phyloP scores from a whole-genome alignment of 2,329 filamentous ascomycete species.

The Aspergillus floridensis region DNA sequence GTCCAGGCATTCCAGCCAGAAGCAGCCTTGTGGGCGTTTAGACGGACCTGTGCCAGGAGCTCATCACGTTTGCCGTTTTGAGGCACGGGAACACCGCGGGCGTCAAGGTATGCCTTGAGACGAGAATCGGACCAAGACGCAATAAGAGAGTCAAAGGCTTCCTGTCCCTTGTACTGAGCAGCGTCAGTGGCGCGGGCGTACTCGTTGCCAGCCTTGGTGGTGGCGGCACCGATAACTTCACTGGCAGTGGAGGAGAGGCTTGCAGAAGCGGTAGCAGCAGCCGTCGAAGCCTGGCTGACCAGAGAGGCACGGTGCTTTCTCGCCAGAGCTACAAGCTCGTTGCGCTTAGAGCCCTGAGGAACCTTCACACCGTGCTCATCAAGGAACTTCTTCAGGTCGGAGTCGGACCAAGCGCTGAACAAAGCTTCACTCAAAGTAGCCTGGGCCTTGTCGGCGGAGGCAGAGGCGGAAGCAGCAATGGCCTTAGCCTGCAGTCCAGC shows the following conservation, averaged over 20 bases:
- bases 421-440: slow-evolving; percentile 76
- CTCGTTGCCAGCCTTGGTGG: slow-evolving; percentile 71
- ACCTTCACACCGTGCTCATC: slow-evolving; percentile 89
- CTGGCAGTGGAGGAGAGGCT: slow-evolving; percentile 48
- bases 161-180: slow-evolving; percentile 59
- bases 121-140: slow-evolving; percentile 70
- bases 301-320: slow-evolving; percentile 78
- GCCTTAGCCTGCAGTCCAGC: slow-evolving; percentile 68
- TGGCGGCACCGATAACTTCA: slow-evolving; percentile 64
- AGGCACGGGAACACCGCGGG: slow-evolving; percentile 72
- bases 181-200: slow-evolving; percentile 73
- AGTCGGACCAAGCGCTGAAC: slow-evolving; percentile 87
- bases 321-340: slow-evolving; percentile 84
- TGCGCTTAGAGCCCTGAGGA: slow-evolving; percentile 85
- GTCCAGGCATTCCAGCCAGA: slow-evolving; percentile 71
- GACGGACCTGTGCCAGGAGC: slow-evolving; percentile 70
- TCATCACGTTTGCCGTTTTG: slow-evolving; percentile 70
- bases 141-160: slow-evolving; percentile 64
- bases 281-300: slow-evolving; percentile 49
- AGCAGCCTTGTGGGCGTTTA: slow-evolving; percentile 68
- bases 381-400: slow-evolving; percentile 83
- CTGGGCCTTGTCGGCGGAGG: slow-evolving; percentile 68
- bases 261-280: slow-evolving; percentile 50
- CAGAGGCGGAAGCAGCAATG: slow-evolving; percentile 58
- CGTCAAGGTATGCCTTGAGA: slow-evolving; percentile 74